Percentiles rank a stretch among this genome's conserved stretches.
Evolutionary conservation across 441 rosid genomes (phyloP).

Genomic region (Hura crepitans): DNA sequence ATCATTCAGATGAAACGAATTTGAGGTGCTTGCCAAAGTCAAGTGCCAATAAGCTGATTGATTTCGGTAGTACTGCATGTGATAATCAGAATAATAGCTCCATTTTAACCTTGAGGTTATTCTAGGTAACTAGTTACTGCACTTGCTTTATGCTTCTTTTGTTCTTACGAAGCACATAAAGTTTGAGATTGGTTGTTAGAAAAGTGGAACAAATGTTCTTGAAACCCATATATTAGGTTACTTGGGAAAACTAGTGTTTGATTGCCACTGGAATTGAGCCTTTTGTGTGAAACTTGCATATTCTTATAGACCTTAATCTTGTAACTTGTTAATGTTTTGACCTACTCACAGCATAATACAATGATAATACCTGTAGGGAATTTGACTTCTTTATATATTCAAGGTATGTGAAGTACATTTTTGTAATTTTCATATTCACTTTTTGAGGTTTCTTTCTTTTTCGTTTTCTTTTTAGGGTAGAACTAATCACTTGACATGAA

Average conservation of each 20-base stretch:
- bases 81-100: conserved; percentile 74
- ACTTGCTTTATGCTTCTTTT: conserved; percentile 14
- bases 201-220: background rate
- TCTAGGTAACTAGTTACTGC: conserved; percentile 44
- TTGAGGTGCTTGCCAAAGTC: conserved; percentile 82
- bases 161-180: conserved; percentile 6
- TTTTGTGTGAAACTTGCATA: background rate
- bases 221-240: background rate
- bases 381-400: background rate
- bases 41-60: conserved; percentile 89
- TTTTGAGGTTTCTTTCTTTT: background rate
- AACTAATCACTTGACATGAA: background rate
- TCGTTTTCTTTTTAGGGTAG: background rate
- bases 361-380: background rate
- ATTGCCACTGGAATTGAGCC: background rate
- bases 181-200: conserved; percentile 7
- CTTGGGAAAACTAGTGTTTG: background rate
- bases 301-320: background rate
- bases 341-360: background rate
- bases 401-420: background rate
- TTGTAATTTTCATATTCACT: background rate
- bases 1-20: conserved; percentile 50
- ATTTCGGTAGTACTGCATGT: conserved; percentile 78
- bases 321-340: background rate
- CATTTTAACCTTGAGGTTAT: conserved; percentile 67